Percentiles rank a stretch among this genome's conserved stretches.
Conservation (phyloP, 2,329 filamentous ascomycete genomes). For the Biscogniauxia marginata region DNA sequence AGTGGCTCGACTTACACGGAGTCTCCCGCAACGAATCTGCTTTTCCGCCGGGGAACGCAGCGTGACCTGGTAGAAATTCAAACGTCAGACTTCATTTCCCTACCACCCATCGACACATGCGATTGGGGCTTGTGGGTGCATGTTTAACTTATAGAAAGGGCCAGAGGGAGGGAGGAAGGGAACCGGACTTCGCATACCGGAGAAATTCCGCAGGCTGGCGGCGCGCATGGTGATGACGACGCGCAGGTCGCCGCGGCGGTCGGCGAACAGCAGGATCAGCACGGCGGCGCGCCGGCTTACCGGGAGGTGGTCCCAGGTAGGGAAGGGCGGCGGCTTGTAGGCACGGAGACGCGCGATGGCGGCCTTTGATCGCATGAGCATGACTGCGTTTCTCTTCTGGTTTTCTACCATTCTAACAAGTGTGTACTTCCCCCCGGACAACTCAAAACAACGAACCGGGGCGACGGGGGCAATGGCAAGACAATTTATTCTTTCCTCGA, state of each 20-base stretch:
- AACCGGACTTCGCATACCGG: slow-evolving; percentile 43
- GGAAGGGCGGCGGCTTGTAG: slow-evolving; percentile 59
- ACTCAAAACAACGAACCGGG: too few species aligned
- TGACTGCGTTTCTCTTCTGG: slow-evolving; percentile 1
- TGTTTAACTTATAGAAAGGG: neutral
- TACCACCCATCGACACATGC: neutral
- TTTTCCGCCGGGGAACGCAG: slow-evolving; percentile 80
- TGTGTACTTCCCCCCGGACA: too few species aligned
- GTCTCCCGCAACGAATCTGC: slow-evolving; percentile 58
- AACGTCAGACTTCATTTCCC: neutral
- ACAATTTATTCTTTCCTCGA: too few species aligned
- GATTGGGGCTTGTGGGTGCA: neutral
- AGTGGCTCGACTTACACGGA: slow-evolving; percentile 48
- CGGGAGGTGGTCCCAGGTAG: slow-evolving; percentile 61
- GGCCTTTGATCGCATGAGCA: slow-evolving; percentile 45
- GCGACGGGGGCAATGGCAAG: too few species aligned
- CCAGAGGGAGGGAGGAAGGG: neutral
- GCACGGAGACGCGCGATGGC: slow-evolving; percentile 60
- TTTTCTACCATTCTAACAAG: neutral
- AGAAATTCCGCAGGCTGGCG: slow-evolving; percentile 62
- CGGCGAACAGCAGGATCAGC: slow-evolving; percentile 82
- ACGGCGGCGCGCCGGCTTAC: slow-evolving; percentile 77
- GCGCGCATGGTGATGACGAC: slow-evolving; percentile 70
- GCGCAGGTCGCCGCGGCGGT: slow-evolving; percentile 73
- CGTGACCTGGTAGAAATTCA: slow-evolving; percentile 55